Percentiles rank a stretch among this genome's conserved stretches.
These are phyloP conservation scores for Diplosphaera chodatii DNA, from an alignment of 139 green algal species.

Conservation along the genomic window DNA sequence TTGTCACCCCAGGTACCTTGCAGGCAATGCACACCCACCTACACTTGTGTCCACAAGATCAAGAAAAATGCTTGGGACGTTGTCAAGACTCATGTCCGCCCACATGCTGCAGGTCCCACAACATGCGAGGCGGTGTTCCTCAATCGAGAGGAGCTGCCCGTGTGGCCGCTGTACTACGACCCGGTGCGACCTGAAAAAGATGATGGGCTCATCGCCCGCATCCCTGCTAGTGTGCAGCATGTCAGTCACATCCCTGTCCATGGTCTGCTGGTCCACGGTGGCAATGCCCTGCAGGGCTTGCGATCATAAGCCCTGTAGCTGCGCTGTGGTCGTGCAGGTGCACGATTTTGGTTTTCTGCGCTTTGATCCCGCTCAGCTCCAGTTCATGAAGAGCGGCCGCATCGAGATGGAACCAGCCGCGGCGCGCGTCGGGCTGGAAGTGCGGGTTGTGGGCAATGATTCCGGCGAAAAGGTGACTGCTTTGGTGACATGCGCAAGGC, in stretches of 20 bases:
- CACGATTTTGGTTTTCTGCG: slow-evolving; percentile 45
- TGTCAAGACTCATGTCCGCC: too few relatives aligned
- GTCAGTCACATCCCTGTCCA: too few relatives aligned
- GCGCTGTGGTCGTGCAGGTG: too few relatives aligned
- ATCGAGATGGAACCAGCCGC: slow-evolving; percentile 71
- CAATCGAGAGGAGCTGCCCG: slow-evolving; percentile 76
- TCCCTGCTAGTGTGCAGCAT: too few relatives aligned
- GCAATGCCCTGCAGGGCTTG: too few relatives aligned
- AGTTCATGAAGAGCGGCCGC: slow-evolving; percentile 60
- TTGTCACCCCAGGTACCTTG: slow-evolving; percentile 68
- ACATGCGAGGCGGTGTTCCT: slow-evolving; percentile 88
- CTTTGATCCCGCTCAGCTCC: slow-evolving; percentile 65
- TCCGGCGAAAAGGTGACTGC: slow-evolving; percentile 69
- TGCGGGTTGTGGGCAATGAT: slow-evolving; percentile 89
- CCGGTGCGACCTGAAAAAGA: slow-evolving; percentile 16
- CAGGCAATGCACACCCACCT: too few relatives aligned
- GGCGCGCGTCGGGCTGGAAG: slow-evolving; percentile 79
- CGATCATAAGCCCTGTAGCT: too few relatives aligned
- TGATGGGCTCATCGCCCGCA: too few relatives aligned
- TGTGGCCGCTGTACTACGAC: slow-evolving; percentile 36
- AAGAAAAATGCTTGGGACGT: too few relatives aligned
- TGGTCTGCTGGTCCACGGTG: too few relatives aligned
- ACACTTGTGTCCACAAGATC: too few relatives aligned
- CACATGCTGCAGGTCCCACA: slow-evolving; percentile 49
- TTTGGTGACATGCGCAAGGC: neutral